Evolutionary conservation across 305 asterid species (phyloP), one percentile per base, ranked within the genome.

Genomic region (Caryopteris hybrid): DNA sequence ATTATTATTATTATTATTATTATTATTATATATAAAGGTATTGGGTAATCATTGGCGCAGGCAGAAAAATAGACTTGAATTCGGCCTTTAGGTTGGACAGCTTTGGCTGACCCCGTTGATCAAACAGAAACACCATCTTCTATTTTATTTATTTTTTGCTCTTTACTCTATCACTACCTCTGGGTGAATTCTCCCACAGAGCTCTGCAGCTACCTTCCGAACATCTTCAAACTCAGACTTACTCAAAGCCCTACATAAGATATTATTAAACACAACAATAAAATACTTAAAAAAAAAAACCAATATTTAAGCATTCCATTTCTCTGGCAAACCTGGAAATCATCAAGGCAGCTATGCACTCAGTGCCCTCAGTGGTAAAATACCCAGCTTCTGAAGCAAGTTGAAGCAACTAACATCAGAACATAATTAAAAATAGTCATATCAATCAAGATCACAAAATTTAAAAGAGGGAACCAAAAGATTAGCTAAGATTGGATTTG

Each of bases 141-240:
- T n/a, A n/a, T n/a, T n/a, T n/a, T n/a, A n/a, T n/a, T n/a, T n/a
- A n/a, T n/a, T n/a, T n/a, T n/a, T n/a, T n/a, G n/a, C n/a, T n/a
- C n/a, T n/a, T n/a, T n/a, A n/a, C n/a, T n/a, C n/a, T n/a, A n/a
- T n/a, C n/a, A n/a, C 83, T 77, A 90, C 98, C 80, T 84, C 57
- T 6, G 96, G 97, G 75, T 90, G 95, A 73, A 90, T 84, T 75
- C 95, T 78, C 68, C 97, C 98, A 75, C 96, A 92, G 46, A 92
- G 96, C 81, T 90, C 98, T 4, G 98, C 94, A 39, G 97, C 91
- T 72, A 92, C 96, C 80, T 87, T 92, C 42, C 96, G 90, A 71
- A 86, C 96, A 78, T 92, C 97, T 86, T 90, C 96, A 66, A 80
- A 88, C 74, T 92, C 97, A 61, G 78, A 74, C 74, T 84, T 81